phyloP scores from a whole-genome alignment of 805 yeast species.

The Lachancea meyersii region DNA sequence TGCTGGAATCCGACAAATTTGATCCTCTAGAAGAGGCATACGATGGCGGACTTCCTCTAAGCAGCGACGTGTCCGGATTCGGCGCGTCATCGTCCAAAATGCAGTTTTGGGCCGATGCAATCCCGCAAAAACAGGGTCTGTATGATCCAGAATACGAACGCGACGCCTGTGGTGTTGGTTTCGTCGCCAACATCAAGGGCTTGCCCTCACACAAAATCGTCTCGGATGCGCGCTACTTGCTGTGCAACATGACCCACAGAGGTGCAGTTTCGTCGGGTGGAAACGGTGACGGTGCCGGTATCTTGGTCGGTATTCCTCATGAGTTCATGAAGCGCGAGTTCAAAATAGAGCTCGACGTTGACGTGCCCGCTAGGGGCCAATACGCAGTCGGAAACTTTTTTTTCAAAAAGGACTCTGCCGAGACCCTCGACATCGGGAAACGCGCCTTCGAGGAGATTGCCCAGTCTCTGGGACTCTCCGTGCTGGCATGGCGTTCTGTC shows the following conservation, averaged over 20 bases:
- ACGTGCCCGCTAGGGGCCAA: conserved; percentile 73
- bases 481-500: conserved; percentile 90
- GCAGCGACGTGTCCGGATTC: conserved; percentile 6
- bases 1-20: conserved; percentile 21
- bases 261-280: conserved; percentile 97
- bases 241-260: conserved; percentile 97
- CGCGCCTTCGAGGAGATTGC: conserved; percentile 80
- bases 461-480: conserved; percentile 62
- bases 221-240: conserved; percentile 77
- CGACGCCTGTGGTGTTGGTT: conserved; percentile 99
- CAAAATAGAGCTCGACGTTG: conserved; percentile 56
- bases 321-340: conserved; percentile 81
- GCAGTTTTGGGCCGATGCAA: conserved; percentile 70
- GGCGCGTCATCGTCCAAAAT: neutral
- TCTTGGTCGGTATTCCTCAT: conserved; percentile 88
- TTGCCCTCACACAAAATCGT: conserved; percentile 82
- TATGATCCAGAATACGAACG: conserved; percentile 91
- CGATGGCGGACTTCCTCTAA: conserved; percentile 26
- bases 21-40: conserved; percentile 28
- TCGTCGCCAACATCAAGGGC: conserved; percentile 92
- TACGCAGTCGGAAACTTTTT: conserved; percentile 94
- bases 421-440: conserved; percentile 62
- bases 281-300: conserved; percentile 99
- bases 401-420: conserved; percentile 74
- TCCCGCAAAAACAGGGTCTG: conserved; percentile 82